Evolutionary conservation across 2,329 filamentous ascomycete genomes (phyloP).

Genomic region (Phoma sp.): DNA sequence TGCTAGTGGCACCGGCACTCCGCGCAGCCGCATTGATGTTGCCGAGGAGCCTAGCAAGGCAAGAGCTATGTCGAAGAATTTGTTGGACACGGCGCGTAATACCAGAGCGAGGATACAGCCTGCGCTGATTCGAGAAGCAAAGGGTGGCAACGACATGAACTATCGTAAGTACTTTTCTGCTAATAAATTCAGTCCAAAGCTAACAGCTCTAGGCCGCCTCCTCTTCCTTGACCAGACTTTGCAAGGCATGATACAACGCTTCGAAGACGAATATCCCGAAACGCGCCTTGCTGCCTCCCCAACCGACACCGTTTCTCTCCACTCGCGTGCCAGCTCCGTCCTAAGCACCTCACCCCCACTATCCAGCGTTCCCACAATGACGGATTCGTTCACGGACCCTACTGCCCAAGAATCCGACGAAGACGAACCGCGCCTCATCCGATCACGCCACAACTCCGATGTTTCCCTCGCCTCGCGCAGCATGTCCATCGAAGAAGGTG

Average conservation of each 20-base stretch:
- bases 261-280: constrained; percentile 95
- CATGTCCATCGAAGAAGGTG: constrained; percentile 72
- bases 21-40: constrained; percentile 49
- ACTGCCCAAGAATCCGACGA: constrained; percentile 49
- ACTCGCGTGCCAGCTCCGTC: constrained; percentile 38
- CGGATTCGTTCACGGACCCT: constrained; percentile 37
- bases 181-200: not conserved
- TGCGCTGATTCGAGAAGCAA: constrained; percentile 77
- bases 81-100: constrained; percentile 86
- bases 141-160: constrained; percentile 73
- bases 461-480: constrained; percentile 71
- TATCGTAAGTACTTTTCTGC: constrained; percentile 68
- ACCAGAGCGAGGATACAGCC: constrained; percentile 84
- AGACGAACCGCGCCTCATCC: constrained; percentile 52
- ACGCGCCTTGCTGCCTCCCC: constrained; percentile 63
- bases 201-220: constrained; percentile 66
- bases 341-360: constrained; percentile 39
- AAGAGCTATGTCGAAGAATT: constrained; percentile 87
- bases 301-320: constrained; percentile 34
- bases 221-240: constrained; percentile 88
- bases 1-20: constrained; percentile 62
- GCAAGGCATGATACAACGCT: constrained; percentile 89
- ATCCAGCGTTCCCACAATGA: constrained; percentile 39
- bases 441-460: constrained; percentile 68
- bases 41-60: constrained; percentile 39